These are phyloP conservation scores for Macrolepiota albuminosa DNA, from an alignment of 768 basidiomycete species.

Conservation along the genomic window DNA sequence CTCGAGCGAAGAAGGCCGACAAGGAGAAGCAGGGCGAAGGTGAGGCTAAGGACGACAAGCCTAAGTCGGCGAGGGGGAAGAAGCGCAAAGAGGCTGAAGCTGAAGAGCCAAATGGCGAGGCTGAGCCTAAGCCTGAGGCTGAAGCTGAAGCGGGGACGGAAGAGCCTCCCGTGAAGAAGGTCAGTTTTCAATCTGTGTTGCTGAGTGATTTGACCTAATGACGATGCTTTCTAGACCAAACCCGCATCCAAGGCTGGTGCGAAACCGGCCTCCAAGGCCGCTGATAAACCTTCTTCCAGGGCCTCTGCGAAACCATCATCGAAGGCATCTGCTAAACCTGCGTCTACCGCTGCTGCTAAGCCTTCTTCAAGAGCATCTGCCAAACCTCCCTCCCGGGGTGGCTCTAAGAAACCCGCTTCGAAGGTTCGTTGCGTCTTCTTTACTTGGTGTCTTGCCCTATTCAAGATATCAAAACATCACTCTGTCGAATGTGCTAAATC, in stretches of 20 bases:
- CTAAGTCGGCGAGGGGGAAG: slow-evolving; percentile 36
- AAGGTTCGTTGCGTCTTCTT: slow-evolving; percentile 36
- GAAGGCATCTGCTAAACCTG: slow-evolving; percentile 38
- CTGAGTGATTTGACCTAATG: slow-evolving; percentile 5
- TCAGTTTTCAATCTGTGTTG: slow-evolving; percentile 18
- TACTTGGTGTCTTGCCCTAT: background rate
- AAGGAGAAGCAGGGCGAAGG: slow-evolving; percentile 32
- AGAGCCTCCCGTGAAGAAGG: slow-evolving; percentile 65
- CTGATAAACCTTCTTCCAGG: slow-evolving; percentile 32
- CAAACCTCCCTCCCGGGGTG: slow-evolving; percentile 55
- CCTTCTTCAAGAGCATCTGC: slow-evolving; percentile 39
- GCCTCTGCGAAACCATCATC: slow-evolving; percentile 36
- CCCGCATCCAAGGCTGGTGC: slow-evolving; percentile 29
- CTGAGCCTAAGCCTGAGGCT: slow-evolving; percentile 22
- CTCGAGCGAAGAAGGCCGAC: slow-evolving; percentile 50
- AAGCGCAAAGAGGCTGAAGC: slow-evolving; percentile 41
- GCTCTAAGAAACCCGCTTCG: slow-evolving; percentile 60
- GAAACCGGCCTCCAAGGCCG: slow-evolving; percentile 32
- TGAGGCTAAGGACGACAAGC: slow-evolving; percentile 54
- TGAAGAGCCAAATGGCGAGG: slow-evolving; percentile 35
- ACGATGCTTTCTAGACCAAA: slow-evolving; percentile 30
- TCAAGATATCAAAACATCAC: background rate
- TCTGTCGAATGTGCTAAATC: background rate
- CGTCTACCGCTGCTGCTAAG: slow-evolving; percentile 36
- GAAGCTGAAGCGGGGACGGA: slow-evolving; percentile 21